Percentiles rank a stretch among this genome's conserved stretches.
Conservation (phyloP, 495 filamentous ascomycete species). For the Podospora didyma region DNA sequence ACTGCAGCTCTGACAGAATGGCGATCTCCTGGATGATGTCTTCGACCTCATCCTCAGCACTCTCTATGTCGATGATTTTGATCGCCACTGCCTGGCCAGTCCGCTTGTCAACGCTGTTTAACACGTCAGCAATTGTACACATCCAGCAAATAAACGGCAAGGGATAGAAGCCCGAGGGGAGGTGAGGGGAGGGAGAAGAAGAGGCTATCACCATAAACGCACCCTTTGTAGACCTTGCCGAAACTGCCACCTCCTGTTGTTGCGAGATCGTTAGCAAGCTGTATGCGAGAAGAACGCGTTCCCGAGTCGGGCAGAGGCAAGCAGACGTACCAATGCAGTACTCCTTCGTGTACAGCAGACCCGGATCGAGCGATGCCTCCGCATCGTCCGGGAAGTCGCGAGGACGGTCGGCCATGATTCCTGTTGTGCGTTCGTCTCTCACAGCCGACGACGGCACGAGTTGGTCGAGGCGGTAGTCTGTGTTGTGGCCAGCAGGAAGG, state of each 20-base stretch:
- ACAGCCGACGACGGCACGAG: too few species aligned
- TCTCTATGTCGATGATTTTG: conserved; percentile 97
- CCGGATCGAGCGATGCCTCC: conserved; percentile 64
- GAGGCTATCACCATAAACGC: conserved; percentile 17
- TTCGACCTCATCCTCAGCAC: conserved; percentile 96
- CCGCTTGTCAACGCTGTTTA: conserved; percentile 69
- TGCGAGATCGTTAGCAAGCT: conserved; percentile 7
- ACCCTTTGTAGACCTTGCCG: conserved; percentile 95
- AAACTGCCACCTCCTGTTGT: conserved; percentile 78
- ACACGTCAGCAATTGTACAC: conserved; percentile 31
- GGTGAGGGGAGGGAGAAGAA: too few species aligned
- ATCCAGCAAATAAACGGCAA: background rate
- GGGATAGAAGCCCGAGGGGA: background rate
- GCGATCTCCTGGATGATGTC: conserved; percentile 99
- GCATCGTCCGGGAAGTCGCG: conserved; percentile 37
- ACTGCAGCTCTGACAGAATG: conserved; percentile 90
- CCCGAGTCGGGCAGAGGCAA: conserved; percentile 7
- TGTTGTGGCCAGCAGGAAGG: too few species aligned
- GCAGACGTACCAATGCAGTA: conserved; percentile 74
- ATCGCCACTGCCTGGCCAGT: conserved; percentile 86
- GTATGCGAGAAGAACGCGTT: background rate
- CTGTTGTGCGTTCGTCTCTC: too few species aligned
- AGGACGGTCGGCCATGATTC: conserved; percentile 40
- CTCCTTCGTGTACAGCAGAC: conserved; percentile 87
- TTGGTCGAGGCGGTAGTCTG: too few species aligned